These are phyloP conservation scores for Naumovozyma castellii DNA, from an alignment of 805 yeast genomes.

Conservation along the genomic window DNA sequence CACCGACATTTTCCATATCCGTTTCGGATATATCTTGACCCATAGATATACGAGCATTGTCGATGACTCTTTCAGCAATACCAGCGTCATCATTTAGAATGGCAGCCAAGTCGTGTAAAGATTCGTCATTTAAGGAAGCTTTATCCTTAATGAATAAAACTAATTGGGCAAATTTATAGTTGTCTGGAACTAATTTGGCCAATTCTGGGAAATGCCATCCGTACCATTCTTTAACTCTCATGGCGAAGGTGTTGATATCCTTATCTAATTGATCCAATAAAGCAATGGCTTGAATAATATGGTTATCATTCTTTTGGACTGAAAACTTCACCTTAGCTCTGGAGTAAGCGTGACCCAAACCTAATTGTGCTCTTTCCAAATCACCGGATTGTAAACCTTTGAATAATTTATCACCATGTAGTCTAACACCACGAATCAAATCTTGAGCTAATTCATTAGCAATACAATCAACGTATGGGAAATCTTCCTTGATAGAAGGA, in stretches of 20 bases:
- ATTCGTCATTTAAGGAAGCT: constrained; percentile 67
- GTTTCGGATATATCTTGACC: constrained; percentile 95
- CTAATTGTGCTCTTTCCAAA: constrained; percentile 94
- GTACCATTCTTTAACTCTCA: constrained; percentile 97
- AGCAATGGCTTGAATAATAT: constrained; percentile 97
- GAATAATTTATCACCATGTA: constrained; percentile 77
- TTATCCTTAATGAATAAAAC: constrained; percentile 81
- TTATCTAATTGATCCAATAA: constrained; percentile 94
- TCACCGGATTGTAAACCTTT: constrained; percentile 92
- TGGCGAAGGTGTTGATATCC: constrained; percentile 93
- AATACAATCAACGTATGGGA: constrained; percentile 83
- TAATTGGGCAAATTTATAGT: constrained; percentile 75
- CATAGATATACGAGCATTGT: constrained; percentile 95
- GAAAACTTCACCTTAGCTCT: constrained; percentile 98
- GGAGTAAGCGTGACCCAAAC: constrained; percentile 98
- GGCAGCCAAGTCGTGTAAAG: constrained; percentile 85
- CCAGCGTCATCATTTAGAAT: constrained; percentile 82
- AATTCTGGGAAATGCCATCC: constrained; percentile 99
- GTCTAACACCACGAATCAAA: constrained; percentile 87
- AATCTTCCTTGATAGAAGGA: constrained; percentile 86
- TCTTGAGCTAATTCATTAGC: constrained; percentile 92
- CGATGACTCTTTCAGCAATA: constrained; percentile 81
- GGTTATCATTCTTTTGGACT: constrained; percentile 97
- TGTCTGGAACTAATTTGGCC: constrained; percentile 84
- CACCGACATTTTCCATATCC: constrained; percentile 83